Conservation (phyloP, 148 eudicot genomes). For the Heliamphora exappendiculata region DNA sequence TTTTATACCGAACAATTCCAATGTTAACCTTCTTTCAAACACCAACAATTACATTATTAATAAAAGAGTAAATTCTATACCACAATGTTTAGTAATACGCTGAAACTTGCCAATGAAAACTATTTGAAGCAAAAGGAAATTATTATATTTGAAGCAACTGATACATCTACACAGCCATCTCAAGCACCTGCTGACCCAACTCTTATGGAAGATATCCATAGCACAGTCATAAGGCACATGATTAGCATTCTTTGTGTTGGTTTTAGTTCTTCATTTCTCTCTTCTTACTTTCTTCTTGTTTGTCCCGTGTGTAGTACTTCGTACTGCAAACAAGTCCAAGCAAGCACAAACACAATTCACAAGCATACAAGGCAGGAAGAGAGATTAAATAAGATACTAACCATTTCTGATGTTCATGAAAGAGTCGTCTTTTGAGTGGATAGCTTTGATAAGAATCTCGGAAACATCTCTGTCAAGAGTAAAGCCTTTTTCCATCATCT, state of each 20-base stretch:
- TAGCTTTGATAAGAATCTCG: slow-evolving; percentile 47
- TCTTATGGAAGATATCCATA: not conserved
- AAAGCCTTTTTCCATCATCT: slow-evolving; percentile 95
- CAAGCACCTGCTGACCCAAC: not conserved
- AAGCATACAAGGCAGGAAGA: not conserved
- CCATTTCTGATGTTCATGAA: slow-evolving; percentile 14
- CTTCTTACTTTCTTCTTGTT: not conserved
- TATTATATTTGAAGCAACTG: not conserved
- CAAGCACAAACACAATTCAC: not conserved
- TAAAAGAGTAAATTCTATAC: not conserved
- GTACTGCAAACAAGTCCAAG: not conserved
- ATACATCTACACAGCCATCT: not conserved
- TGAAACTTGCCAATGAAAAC: not conserved
- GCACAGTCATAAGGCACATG: not conserved
- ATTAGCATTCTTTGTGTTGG: too few relatives aligned
- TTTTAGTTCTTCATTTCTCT: not conserved
- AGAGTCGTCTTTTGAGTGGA: slow-evolving; percentile 35
- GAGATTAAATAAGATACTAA: slow-evolving; percentile 12
- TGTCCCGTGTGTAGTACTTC: not conserved
- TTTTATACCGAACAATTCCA: not conserved
- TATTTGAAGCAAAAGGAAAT: not conserved
- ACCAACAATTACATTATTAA: not conserved
- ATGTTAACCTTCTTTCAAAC: too few relatives aligned
- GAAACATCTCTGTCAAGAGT: slow-evolving; percentile 72
- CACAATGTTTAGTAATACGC: not conserved